Base-by-base conservation (phyloP, 1,284 basidiomycete genomes). In the Cutaneotrichosporon spelunceum region DNA sequence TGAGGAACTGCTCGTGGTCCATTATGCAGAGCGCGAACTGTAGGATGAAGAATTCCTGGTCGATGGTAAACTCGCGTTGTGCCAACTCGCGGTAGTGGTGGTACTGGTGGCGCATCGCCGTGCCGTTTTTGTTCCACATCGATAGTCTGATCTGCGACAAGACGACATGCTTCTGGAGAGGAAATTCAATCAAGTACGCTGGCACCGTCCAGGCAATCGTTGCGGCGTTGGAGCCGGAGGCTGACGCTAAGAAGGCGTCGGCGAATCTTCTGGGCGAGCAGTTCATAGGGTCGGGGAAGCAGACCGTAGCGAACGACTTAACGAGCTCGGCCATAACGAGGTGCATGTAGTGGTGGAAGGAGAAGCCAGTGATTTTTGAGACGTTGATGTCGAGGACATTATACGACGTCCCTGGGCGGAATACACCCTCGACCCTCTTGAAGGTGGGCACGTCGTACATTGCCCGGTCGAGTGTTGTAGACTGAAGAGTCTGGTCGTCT, bases 61-160 rank as follows among this genome's bases (percentile, higher is more conserved):
- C 95, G 75, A 95, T 94, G 74, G 95, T 98, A 11, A 93, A 85
- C 76, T 98, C 96, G 29, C 95, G 88, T 58, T 98, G 85, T 84
- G 90, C 90, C 75, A 93, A 93, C 76, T 99, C 95, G 47, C 93
- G 89, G 77, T 99, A 99, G 76, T 99, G 94, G 59, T 95, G 83
- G n/a, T 94, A 84, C 75, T 99, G 96, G 1, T 92, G 91, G 2
- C 95, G 88, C 68, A 99, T 94, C 7, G 90, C 90, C 69, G 93
- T 91, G 2, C 96, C 96, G 69, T 99, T 99, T 57, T 95, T 88
- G 4, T 97, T 94, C 96, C 96, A 99, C 23, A 98, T 84, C 3
- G 94, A 93, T 2, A 91, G 89, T 19, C 93, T 86, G 59, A 98
- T 93, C 78, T 99, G 96, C 0, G 95, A 92, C 36, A 98, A 87